A percentile compares a stretch with the other conserved stretches of the same genome.
Conservation (phyloP, 768 basidiomycete species). For the Hygrocybe coccinea region DNA sequence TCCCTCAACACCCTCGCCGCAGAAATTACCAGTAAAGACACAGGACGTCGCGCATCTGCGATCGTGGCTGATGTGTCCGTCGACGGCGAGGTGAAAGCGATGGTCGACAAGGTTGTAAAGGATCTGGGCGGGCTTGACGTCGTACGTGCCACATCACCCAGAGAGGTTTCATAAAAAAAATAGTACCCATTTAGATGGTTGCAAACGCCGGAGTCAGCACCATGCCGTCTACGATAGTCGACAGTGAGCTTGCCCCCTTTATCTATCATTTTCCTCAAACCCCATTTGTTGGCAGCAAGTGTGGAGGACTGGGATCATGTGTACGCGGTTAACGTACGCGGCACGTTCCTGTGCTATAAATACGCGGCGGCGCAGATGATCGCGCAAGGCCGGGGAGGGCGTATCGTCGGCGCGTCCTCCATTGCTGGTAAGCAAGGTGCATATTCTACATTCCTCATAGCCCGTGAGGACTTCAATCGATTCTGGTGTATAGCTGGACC, state of each 20-base stretch:
- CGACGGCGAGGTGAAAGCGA: constrained; percentile 26
- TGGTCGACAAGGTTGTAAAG: constrained; percentile 22
- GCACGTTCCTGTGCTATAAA: constrained; percentile 59
- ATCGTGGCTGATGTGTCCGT: constrained; percentile 23
- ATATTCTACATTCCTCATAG: neutral
- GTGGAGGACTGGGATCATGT: constrained; percentile 38
- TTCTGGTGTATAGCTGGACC: neutral
- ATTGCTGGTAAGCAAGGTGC: constrained; percentile 27
- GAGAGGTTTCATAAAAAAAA: neutral
- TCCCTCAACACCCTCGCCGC: constrained; percentile 19
- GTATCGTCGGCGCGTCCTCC: constrained; percentile 48
- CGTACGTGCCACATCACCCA: constrained; percentile 13
- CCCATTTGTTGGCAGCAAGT: constrained; percentile 17
- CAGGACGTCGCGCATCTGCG: constrained; percentile 17
- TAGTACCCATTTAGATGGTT: constrained; percentile 23
- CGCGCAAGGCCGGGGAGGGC: constrained; percentile 45
- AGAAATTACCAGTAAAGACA: constrained; percentile 23
- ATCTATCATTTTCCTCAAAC: neutral
- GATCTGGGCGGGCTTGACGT: constrained; percentile 26
- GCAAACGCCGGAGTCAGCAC: constrained; percentile 29
- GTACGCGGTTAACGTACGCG: constrained; percentile 51
- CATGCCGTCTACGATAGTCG: constrained; percentile 13
- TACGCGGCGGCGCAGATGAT: constrained; percentile 62
- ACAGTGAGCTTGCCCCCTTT: constrained; percentile 11
- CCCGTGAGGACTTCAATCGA: neutral